A percentile compares a stretch with the other conserved stretches of the same genome.
Evolutionary conservation across 1,284 basidiomycete species (phyloP).

Genomic region (Kwoniella shivajii): DNA sequence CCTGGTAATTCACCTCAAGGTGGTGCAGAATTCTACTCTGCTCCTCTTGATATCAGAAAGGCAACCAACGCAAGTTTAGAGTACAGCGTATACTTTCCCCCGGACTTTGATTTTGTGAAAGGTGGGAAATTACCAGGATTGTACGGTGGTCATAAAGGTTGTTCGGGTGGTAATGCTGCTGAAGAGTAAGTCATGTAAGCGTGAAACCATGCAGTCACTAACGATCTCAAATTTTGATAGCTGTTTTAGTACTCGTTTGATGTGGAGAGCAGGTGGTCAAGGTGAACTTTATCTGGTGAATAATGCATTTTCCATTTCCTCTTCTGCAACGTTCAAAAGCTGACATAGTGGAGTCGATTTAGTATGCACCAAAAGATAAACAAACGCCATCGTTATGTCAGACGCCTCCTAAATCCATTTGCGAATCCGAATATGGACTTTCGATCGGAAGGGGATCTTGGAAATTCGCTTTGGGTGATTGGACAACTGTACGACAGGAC

Average conservation of each 20-base stretch:
- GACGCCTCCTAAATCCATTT: conserved; percentile 22
- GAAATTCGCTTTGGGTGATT: conserved; percentile 21
- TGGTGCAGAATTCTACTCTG: conserved; percentile 70
- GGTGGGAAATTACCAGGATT: conserved; percentile 51
- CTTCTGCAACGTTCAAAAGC: not conserved
- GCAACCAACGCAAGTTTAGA: conserved; percentile 49
- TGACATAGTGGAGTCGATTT: not conserved
- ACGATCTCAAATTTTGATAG: conserved; percentile 5
- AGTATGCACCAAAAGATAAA: conserved; percentile 34
- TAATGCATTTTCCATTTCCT: not conserved
- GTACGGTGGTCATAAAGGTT: conserved; percentile 52
- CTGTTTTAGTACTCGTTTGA: conserved; percentile 49
- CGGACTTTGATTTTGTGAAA: conserved; percentile 44
- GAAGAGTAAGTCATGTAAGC: conserved; percentile 15
- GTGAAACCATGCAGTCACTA: not conserved
- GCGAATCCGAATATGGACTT: conserved; percentile 22
- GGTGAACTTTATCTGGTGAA: conserved; percentile 65
- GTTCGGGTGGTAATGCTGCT: conserved; percentile 48
- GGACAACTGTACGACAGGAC: conserved; percentile 28
- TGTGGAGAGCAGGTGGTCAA: conserved; percentile 42
- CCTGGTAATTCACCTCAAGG: conserved; percentile 63
- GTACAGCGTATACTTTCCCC: conserved; percentile 47
- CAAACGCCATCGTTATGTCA: conserved; percentile 24
- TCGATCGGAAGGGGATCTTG: conserved; percentile 28
- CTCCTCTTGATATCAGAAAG: conserved; percentile 46